phyloP scores from a whole-genome alignment of 805 yeast species.

The Candida quercuum region DNA sequence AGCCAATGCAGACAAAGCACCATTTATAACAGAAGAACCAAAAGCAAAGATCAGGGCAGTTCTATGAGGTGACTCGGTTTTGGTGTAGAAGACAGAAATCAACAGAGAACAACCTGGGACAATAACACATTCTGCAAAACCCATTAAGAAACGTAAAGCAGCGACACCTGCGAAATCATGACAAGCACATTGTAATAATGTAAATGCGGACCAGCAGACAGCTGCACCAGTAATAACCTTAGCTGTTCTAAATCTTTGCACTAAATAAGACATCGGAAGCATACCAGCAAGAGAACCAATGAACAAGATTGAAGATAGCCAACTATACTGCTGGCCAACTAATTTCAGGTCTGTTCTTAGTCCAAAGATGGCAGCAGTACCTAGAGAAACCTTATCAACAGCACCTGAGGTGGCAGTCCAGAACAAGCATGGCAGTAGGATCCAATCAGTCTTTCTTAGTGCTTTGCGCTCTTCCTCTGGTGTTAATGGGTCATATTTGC shows the following conservation, averaged over 20 bases:
- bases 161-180: constrained; percentile 34
- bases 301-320: constrained; percentile 37
- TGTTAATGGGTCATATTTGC: constrained; percentile 20
- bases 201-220: constrained; percentile 16
- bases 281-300: constrained; percentile 37
- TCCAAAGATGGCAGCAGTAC: constrained; percentile 44
- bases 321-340: constrained; percentile 34
- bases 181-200: constrained; percentile 27
- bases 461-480: constrained; percentile 26
- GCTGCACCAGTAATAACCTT: constrained; percentile 21
- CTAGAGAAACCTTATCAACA: constrained; percentile 38
- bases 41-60: constrained; percentile 39
- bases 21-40: constrained; percentile 23
- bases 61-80: constrained; percentile 36
- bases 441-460: constrained; percentile 33
- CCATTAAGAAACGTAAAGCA: constrained; percentile 40
- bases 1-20: constrained; percentile 39
- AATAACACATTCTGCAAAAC: constrained; percentile 36
- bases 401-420: constrained; percentile 31
- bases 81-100: constrained; percentile 35
- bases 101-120: constrained; percentile 35
- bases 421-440: constrained; percentile 32
- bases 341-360: constrained; percentile 33
- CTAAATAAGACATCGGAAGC: constrained; percentile 30
- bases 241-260: constrained; percentile 20